Conservation (phyloP, 2,329 filamentous ascomycete genomes). For the Sphaerostilbella broomeana region DNA sequence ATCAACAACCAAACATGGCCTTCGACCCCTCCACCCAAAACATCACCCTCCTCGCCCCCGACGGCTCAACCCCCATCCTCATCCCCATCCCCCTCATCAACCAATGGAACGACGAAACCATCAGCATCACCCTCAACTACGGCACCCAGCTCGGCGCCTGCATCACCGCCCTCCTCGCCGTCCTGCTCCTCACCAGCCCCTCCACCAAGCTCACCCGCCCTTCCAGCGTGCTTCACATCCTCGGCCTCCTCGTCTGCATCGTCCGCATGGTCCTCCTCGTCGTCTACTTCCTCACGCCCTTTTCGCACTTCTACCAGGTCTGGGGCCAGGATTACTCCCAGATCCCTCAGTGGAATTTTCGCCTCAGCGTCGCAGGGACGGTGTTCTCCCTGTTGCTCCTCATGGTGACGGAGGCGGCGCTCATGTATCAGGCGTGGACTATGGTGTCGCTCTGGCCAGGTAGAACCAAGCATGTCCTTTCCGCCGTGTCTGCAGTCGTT, state of each 20-base stretch:
- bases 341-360: slow-evolving; percentile 35
- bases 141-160: slow-evolving; percentile 64
- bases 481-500: slow-evolving; percentile 29
- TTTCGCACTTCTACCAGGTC: slow-evolving; percentile 54
- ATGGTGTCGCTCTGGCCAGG: slow-evolving; percentile 44
- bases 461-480: slow-evolving; percentile 26
- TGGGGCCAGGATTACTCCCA: slow-evolving; percentile 48
- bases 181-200: slow-evolving; percentile 63
- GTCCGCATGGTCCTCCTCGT: slow-evolving; percentile 52
- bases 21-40: slow-evolving; percentile 33
- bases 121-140: slow-evolving; percentile 53
- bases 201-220: slow-evolving; percentile 55
- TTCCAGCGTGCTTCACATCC: slow-evolving; percentile 59
- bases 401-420: slow-evolving; percentile 39
- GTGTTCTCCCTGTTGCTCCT: slow-evolving; percentile 38
- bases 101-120: slow-evolving; percentile 24
- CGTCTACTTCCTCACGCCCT: slow-evolving; percentile 54
- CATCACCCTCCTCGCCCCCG: slow-evolving; percentile 28
- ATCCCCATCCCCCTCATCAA: slow-evolving; percentile 31
- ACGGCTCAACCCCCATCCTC: slow-evolving; percentile 25
- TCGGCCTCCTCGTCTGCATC: slow-evolving; percentile 54
- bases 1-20: slow-evolving; percentile 16
- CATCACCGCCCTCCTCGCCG: slow-evolving; percentile 55
- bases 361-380: slow-evolving; percentile 33
- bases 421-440: slow-evolving; percentile 47